These are phyloP conservation scores for Tripidium arundinaceum DNA, from an alignment of 202 grass and related monocot genomes.

Conservation along the genomic window DNA sequence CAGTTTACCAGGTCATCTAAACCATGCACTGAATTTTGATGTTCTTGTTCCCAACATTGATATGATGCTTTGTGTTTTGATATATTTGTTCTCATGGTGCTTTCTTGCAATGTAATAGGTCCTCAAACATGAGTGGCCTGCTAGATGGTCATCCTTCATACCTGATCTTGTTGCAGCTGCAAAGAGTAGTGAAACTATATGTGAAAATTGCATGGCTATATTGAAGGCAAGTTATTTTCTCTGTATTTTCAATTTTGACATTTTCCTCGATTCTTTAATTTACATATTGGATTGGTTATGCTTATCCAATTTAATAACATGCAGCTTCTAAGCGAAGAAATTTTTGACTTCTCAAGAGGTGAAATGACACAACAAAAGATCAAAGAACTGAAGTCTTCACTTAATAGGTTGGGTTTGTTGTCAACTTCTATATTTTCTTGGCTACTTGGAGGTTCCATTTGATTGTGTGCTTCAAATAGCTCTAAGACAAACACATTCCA, in stretches of 20 bases:
- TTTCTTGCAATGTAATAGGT: conserved; percentile 53
- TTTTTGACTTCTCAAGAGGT: conserved; percentile 99
- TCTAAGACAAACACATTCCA: conserved; percentile 97
- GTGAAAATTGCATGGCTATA: conserved; percentile 99
- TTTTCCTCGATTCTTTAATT: not conserved
- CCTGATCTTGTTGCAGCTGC: conserved; percentile 97
- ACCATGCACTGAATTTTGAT: not conserved
- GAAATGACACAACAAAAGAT: conserved; percentile 99
- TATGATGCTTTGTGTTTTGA: not conserved
- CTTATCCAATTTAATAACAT: conserved; percentile 20
- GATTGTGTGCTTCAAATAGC: conserved; percentile 95
- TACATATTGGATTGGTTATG: not conserved
- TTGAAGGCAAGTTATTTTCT: conserved; percentile 68
- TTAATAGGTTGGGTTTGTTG: conserved; percentile 73
- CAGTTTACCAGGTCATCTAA: not conserved
- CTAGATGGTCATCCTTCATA: conserved; percentile 90
- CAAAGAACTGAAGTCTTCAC: conserved; percentile 97
- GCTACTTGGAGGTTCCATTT: conserved; percentile 61
- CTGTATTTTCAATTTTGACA: not conserved
- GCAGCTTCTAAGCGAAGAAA: conserved; percentile 99
- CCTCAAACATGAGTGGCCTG: conserved; percentile 97
- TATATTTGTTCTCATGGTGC: not conserved
- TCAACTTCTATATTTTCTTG: conserved; percentile 12
- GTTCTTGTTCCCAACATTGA: not conserved
- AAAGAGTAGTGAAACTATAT: conserved; percentile 95